phyloP scores from a whole-genome alignment of 73 alveolate species.

The Diophrys appendiculata region DNA sequence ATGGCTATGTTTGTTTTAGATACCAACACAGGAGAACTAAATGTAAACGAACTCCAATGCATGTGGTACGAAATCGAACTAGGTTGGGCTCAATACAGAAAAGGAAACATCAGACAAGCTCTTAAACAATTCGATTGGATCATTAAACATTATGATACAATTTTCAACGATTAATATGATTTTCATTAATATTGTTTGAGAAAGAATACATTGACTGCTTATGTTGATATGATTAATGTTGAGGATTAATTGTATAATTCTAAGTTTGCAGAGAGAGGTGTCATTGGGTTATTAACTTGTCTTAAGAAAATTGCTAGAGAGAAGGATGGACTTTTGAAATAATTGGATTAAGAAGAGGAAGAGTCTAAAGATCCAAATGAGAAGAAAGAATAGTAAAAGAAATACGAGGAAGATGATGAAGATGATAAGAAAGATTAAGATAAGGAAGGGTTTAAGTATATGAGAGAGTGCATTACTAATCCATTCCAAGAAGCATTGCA shows the following conservation, averaged over 20 bases:
- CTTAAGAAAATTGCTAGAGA: no score
- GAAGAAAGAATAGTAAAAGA: conserved; percentile 6
- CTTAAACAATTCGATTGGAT: conserved; percentile 80
- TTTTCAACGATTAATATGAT: conserved; percentile 89
- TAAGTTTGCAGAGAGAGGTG: conserved; percentile 49
- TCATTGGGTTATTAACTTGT: conserved; percentile 54
- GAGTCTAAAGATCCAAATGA: conserved; percentile 10
- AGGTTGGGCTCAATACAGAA: conserved; percentile 77
- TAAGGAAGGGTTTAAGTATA: conserved; percentile 34
- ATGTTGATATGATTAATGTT: conserved; percentile 52
- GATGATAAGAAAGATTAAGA: conserved; percentile 50
- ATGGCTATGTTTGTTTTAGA: conserved; percentile 84
- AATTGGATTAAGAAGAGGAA: conserved; percentile 24
- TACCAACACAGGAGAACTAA: conserved; percentile 74
- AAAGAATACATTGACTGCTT: conserved; percentile 74
- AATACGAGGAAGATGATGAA: conserved; percentile 34
- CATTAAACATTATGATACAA: conserved; percentile 79
- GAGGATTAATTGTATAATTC: conserved; percentile 60
- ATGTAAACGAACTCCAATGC: conserved; percentile 86
- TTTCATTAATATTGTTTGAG: conserved; percentile 86
- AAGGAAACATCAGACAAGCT: conserved; percentile 73
- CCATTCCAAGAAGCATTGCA: conserved; percentile 6
- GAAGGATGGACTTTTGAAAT: no score
- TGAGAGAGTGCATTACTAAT: conserved; percentile 16
- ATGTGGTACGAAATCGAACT: conserved; percentile 91